These are phyloP conservation scores for Aspergillus sp. DNA, from an alignment of 2,329 filamentous ascomycete species.

Conservation along the genomic window DNA sequence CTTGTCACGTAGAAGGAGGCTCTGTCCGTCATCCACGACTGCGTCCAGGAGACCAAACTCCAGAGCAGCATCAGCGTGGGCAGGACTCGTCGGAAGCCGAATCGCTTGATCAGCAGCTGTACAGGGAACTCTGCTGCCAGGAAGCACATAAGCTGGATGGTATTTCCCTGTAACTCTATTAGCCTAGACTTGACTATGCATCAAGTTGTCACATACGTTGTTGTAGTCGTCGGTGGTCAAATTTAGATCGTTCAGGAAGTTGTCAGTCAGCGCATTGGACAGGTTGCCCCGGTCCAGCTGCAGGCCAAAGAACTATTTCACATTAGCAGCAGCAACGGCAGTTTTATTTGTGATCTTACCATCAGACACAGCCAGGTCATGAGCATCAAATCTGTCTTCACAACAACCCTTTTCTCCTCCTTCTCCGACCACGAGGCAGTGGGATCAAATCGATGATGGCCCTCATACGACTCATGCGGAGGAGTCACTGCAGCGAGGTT, in stretches of 20 bases:
- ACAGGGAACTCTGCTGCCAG: conserved; percentile 45
- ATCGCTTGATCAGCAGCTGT: conserved; percentile 48
- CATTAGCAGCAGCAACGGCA: not conserved
- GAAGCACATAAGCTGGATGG: conserved; percentile 26
- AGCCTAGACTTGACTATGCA: too few species aligned
- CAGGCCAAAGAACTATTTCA: conserved; percentile 31
- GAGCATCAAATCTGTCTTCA: conserved; percentile 41
- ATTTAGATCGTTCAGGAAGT: conserved; percentile 35
- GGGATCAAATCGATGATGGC: conserved; percentile 27
- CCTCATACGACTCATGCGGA: conserved; percentile 31
- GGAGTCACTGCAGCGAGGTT: conserved; percentile 27
- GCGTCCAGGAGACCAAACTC: conserved; percentile 42
- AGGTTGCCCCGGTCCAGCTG: conserved; percentile 38
- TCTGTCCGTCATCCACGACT: conserved; percentile 34
- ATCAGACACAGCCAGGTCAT: conserved; percentile 25
- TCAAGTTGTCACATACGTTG: conserved; percentile 17
- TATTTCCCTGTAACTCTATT: conserved; percentile 16
- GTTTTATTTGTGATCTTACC: conserved; percentile 9
- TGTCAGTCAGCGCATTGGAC: conserved; percentile 36
- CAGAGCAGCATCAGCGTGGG: conserved; percentile 48
- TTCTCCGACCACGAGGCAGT: conserved; percentile 28
- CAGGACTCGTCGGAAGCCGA: conserved; percentile 48
- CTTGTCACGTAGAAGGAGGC: conserved; percentile 40
- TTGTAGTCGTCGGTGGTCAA: conserved; percentile 43
- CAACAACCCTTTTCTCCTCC: conserved; percentile 49